phyloP scores from a whole-genome alignment of 2,329 filamentous ascomycete genomes.

The Albophoma yamanashiensis region DNA sequence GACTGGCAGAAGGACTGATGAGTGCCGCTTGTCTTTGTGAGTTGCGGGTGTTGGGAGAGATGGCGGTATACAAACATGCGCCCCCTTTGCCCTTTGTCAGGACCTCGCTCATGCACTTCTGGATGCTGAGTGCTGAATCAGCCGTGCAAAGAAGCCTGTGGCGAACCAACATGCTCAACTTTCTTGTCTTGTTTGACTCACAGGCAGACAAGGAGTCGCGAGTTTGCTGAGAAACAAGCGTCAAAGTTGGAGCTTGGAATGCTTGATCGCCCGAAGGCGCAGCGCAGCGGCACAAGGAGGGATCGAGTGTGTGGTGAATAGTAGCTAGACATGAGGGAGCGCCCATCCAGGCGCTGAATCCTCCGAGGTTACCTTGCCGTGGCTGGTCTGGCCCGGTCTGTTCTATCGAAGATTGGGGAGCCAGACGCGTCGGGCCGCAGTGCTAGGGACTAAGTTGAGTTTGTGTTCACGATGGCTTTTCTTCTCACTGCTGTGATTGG shows the following conservation, averaged over 20 bases:
- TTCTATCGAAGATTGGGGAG: background rate
- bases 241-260: background rate
- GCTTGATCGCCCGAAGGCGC: background rate
- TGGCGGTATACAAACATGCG: background rate
- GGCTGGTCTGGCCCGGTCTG: background rate
- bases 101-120: background rate
- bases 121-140: background rate
- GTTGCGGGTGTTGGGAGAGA: background rate
- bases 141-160: background rate
- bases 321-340: background rate
- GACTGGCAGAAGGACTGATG: background rate
- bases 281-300: background rate
- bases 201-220: background rate
- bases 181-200: background rate
- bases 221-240: background rate
- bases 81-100: background rate
- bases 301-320: background rate
- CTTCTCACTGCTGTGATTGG: background rate
- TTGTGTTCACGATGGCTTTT: background rate
- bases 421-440: background rate
- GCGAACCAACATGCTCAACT: background rate
- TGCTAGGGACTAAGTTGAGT: no score
- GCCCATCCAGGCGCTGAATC: background rate
- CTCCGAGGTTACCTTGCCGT: background rate
- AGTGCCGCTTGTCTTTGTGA: background rate